phyloP scores from a whole-genome alignment of 306 rosid genomes.

The Phaseolus lunatus region DNA sequence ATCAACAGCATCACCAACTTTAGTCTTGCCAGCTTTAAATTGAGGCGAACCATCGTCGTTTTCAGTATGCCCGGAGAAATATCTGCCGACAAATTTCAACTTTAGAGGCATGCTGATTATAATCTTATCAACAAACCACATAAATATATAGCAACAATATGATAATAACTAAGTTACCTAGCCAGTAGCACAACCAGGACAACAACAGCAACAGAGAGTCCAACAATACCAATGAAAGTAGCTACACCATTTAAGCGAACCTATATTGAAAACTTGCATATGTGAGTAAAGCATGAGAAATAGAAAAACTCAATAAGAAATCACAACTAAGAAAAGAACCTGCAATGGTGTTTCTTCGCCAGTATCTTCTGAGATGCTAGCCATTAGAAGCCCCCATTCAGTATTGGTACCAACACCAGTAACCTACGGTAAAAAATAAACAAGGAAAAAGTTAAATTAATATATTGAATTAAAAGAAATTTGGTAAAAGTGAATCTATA shows the following conservation, averaged over 20 bases:
- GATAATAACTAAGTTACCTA: slow-evolving; percentile 60
- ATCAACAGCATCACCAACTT: slow-evolving; percentile 72
- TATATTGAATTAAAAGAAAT: neutral
- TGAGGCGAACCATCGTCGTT: slow-evolving; percentile 52
- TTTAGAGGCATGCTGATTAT: slow-evolving; percentile 38
- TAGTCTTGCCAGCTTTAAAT: slow-evolving; percentile 76
- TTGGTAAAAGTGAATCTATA: neutral
- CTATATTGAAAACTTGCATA: slow-evolving; percentile 51
- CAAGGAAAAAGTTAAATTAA: slow-evolving; percentile 9
- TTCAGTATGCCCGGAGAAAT: slow-evolving; percentile 86
- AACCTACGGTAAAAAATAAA: slow-evolving; percentile 60
- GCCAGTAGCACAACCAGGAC: slow-evolving; percentile 81
- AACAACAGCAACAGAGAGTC: slow-evolving; percentile 83
- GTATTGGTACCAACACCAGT: slow-evolving; percentile 93
- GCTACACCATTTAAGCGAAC: slow-evolving; percentile 98
- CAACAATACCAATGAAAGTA: slow-evolving; percentile 91
- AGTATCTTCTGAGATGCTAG: slow-evolving; percentile 96
- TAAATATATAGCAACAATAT: slow-evolving; percentile 32
- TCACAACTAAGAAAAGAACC: slow-evolving; percentile 54
- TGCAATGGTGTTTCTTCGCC: slow-evolving; percentile 99
- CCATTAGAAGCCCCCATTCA: slow-evolving; percentile 99
- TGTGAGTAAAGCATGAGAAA: slow-evolving; percentile 31
- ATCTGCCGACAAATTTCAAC: slow-evolving; percentile 59
- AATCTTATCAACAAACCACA: neutral
- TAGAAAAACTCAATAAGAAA: neutral